Evolutionary conservation across 257 asterid genomes (phyloP), one percentile per base, ranked within the genome.

Genomic region (Primulina eburnea): DNA sequence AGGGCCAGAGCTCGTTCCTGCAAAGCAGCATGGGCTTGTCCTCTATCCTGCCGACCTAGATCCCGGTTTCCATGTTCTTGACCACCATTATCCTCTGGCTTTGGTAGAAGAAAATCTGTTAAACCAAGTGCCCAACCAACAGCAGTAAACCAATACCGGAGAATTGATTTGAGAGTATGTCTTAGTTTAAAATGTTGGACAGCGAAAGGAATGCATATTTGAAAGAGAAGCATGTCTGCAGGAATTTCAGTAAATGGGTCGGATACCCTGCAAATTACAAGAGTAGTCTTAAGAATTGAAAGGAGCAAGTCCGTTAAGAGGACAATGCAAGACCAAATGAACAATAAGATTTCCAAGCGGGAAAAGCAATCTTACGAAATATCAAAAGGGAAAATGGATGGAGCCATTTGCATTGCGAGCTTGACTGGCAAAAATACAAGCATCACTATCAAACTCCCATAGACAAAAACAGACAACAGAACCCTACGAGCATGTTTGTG

Each of bases 401-500:
- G 96, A 74, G 86, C 87, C 81, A 85, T 79, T 74, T 87, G 84
- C 99, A 93, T 87, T 64, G 99, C 96, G 70, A 91, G 96, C 81
- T 91, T 93, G 66, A 93, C 99, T 16, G 99, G 99, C 76, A 93
- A 80, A 81, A 90, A 93, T 4, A 93, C 99, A 82, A 91, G 85
- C 97, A 93, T 89, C 77, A 93, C 99, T 66, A 93, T 93, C 83
- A 93, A 82, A 80, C 99, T 93, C 71, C 99, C 99, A 67, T 90
- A 93, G 35, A 93, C 99, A 67, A 91, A 91, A 56, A 93, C 96
- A 57, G 99, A 93, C 73, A 93, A 72, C 84, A 93, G 72, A 80
- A 93, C 97, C 73, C 99, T 88, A 67, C 99, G 97, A 71, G 99
- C 97, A 82, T 93, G 99, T 84, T 93, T 93, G 86, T 93, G 99